Base-by-base conservation (phyloP, 2,329 filamentous ascomycete genomes). In the Ramularia collo-cygni region DNA sequence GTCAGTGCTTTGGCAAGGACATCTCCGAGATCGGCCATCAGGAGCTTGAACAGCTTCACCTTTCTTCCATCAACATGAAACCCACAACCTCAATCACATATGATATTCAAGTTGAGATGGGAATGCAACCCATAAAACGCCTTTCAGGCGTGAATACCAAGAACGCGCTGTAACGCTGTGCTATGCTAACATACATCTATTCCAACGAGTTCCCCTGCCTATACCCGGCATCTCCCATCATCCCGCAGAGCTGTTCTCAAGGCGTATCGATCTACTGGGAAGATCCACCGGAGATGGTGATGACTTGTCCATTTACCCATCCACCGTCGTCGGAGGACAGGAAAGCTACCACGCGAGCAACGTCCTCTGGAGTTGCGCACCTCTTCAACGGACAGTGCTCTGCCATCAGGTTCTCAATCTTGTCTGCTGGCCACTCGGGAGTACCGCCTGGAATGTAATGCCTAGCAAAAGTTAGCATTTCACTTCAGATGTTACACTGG, bases 371-470 rank as follows among this genome's bases (percentile, higher is more conserved):
- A 8, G 62, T 58, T 6, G 70, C 70, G 55, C 69, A 72, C 26
- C 70, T 50, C 35, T 67, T 66, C 13, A 73, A 51, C 13, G 70
- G 70, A 53, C 70, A 73, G 53, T 69, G 63, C 13, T 65, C 60
- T 17, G 69, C 68, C 69, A 74, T 72, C 31, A 70, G 49, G 4
- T 46, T 53, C 62, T 74, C 70, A 24, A 74, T 71, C 58, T 68
- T 69, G 41, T 69, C 66, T 1, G 66, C 67, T 1, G 68, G 60
- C 63, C 64, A 69, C 21, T 71, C 68, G n/a, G 69, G 68, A 4
- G 58, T 64, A 8, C 63, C 70, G 3, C 67, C 67, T 1, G 69
- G 69, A 29, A 72, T 72, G 49, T 71, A 69, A 40, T 64, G 63
- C 61, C 65, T 66, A 16, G 77, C 72, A 32, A 28, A 32, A 13